Evolutionary conservation across 352 stramenopile species (phyloP), one percentile per base, ranked within the genome.

Genomic region (Phytophthora tentaculata): DNA sequence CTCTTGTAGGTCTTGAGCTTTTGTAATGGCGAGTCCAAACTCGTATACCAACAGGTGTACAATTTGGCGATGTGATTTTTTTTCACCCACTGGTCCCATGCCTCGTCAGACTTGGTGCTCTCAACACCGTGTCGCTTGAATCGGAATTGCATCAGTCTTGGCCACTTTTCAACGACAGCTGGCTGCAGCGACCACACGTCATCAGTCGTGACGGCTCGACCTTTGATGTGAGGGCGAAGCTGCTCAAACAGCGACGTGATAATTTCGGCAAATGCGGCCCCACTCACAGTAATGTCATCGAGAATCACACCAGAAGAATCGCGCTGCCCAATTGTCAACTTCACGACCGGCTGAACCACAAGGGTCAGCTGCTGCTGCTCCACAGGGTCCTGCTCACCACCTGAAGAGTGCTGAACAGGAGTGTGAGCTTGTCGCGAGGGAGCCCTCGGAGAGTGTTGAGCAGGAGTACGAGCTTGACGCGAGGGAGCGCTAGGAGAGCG

Each of bases 101-200:
- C 39, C n/a, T 62, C 37, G 3, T 54, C 41, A 0, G 53, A 29
- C 48, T 61, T 61, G 1, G 47, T 47, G 14, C 2, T 62, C 6
- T 68, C 45, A 2, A 69, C 17, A 9, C 44, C 8, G 17, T 61
- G 58, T 0, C 29, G 23, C 37, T 69, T 69, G n/a, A 39, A 39
- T 32, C 57, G 56, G 17, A 69, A 73, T 28, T 67, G 64, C 59
- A 73, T 69, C 41, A 62, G 13, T 22, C 14, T 51, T 8, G n/a
- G 0, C 59, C 66, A 73, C 7, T 61, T 20, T 1, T 17, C 44
- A 3, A 48, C 7, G 22, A 26, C 14, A n/a, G 54, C 17, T n/a
- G 23, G 17, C 9, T 61, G 32, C 5, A 50, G 20, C 2, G 55
- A 44, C 63, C 26, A 55, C 6, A 17, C 3, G 2, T 55, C 49